These are phyloP conservation scores for Coprinellus aureogranulatus DNA, from an alignment of 768 basidiomycete species.

Conservation along the genomic window DNA sequence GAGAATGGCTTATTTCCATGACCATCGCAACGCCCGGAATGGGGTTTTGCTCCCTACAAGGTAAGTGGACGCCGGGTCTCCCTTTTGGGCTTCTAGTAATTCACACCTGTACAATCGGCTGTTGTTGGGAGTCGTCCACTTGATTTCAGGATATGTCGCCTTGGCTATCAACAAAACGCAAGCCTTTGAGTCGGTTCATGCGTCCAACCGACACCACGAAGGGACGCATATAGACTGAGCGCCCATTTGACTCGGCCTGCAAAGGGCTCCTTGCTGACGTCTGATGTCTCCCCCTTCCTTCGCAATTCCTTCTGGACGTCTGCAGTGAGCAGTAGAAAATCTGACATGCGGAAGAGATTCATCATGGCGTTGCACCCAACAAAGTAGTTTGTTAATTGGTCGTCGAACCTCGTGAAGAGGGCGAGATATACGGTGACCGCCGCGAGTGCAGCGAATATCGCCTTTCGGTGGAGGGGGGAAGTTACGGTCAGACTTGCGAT, in stretches of 20 bases:
- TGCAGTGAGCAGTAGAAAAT: slow-evolving; percentile 3
- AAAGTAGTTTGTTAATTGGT: neutral
- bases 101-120: too few species aligned
- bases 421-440: neutral
- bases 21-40: too few species aligned
- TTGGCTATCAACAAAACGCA: too few species aligned
- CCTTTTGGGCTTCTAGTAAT: too few species aligned
- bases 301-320: slow-evolving; percentile 7
- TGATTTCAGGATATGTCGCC: too few species aligned
- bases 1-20: too few species aligned
- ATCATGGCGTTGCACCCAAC: neutral
- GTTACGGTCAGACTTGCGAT: neutral
- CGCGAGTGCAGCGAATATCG: neutral
- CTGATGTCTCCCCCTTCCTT: neutral
- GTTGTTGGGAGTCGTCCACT: too few species aligned
- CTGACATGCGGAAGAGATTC: slow-evolving; percentile 7
- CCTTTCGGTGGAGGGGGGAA: neutral
- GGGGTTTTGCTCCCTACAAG: too few species aligned
- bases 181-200: slow-evolving; percentile 16
- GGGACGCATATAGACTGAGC: slow-evolving; percentile 17
- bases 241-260: slow-evolving; percentile 20
- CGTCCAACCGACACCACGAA: slow-evolving; percentile 27
- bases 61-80: too few species aligned
- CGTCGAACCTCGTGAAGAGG: neutral
- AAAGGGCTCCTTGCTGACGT: slow-evolving; percentile 1